Percentiles rank a stretch among this genome's conserved stretches.
phyloP scores from a whole-genome alignment of 345 rosid genomes.

The Sonneratia alba region DNA sequence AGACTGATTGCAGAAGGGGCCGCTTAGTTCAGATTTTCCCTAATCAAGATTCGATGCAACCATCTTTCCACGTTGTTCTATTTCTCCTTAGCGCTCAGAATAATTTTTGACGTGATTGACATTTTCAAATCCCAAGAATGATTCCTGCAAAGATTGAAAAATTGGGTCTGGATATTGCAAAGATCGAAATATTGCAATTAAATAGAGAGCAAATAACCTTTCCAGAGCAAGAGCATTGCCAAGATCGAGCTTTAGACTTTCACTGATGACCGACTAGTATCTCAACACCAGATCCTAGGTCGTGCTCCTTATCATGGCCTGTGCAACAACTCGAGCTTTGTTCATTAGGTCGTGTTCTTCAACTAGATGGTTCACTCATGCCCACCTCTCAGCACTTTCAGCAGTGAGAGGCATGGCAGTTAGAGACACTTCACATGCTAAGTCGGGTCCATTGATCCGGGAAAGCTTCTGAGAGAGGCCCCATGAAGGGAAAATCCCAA shows the following conservation, averaged over 20 bases:
- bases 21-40: not conserved
- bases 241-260: constrained; percentile 67
- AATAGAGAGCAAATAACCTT: constrained; percentile 37
- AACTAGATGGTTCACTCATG: constrained; percentile 73
- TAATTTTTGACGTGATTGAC: not conserved
- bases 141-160: too few relatives aligned
- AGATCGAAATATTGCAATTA: not conserved
- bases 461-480: constrained; percentile 90
- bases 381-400: constrained; percentile 80
- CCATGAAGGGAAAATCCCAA: constrained; percentile 95
- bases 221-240: constrained; percentile 65
- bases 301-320: constrained; percentile 45
- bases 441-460: constrained; percentile 63
- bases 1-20: too few relatives aligned
- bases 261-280: constrained; percentile 70
- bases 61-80: not conserved
- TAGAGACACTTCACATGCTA: constrained; percentile 74
- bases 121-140: not conserved
- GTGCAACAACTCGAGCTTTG: constrained; percentile 61
- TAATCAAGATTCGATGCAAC: not conserved
- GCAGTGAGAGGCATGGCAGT: constrained; percentile 57
- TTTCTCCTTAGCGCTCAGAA: not conserved
- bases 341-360: constrained; percentile 48
- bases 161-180: not conserved
- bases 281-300: constrained; percentile 65